phyloP scores from a whole-genome alignment of 73 alveolate genomes.

The Paramecium biaurelia region DNA sequence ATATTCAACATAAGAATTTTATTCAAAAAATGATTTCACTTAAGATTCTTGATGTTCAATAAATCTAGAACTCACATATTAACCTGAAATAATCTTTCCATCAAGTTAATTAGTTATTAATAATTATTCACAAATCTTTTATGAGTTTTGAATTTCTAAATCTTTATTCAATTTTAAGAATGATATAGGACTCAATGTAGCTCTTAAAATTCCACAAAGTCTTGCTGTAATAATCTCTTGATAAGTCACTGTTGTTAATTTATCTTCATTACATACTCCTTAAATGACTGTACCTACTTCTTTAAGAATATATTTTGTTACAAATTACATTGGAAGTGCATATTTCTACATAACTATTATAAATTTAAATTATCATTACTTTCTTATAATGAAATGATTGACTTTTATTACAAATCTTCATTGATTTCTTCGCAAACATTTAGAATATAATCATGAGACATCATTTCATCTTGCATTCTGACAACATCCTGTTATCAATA shows the following conservation, averaged over 20 bases:
- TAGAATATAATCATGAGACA: slow-evolving; percentile 31
- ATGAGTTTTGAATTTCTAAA: not conserved
- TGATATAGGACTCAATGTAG: not conserved
- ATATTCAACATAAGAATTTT: slow-evolving; percentile 38
- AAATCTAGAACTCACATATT: not conserved
- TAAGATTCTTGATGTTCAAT: not conserved
- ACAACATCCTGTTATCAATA: slow-evolving; percentile 22
- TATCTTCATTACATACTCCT: slow-evolving; percentile 16
- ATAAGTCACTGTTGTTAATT: slow-evolving; percentile 14
- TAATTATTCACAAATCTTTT: not conserved
- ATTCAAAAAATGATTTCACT: not conserved
- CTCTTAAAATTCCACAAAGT: slow-evolving; percentile 18
- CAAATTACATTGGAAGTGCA: not conserved
- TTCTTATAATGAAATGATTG: not conserved
- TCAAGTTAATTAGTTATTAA: not conserved
- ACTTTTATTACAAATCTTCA: not conserved
- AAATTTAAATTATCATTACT: not conserved
- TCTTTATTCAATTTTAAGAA: not conserved
- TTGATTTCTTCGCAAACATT: slow-evolving; percentile 24
- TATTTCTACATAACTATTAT: not conserved
- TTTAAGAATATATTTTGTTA: not conserved
- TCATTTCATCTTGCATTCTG: slow-evolving; percentile 33
- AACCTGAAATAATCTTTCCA: not conserved
- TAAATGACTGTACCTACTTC: not conserved
- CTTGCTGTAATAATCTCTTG: not conserved